Conservation (phyloP, 176 grass and related monocot genomes). For the Hordeum vulgare region MorexV3_pseudomolecules_assembly NC_058524.1:340199148-340199647, state of each 20-base stretch:
- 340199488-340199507: slow-evolving; percentile 68
- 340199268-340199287: slow-evolving; percentile 46
- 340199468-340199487: slow-evolving; percentile 46
- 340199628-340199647: slow-evolving; percentile 58
- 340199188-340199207: slow-evolving; percentile 38
- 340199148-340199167: slow-evolving; percentile 42
- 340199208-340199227: slow-evolving; percentile 61
- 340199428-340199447: slow-evolving; percentile 47
- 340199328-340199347: slow-evolving; percentile 50
- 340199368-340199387: slow-evolving; percentile 47
- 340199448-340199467: slow-evolving; percentile 40
- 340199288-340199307: slow-evolving; percentile 52
- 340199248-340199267: slow-evolving; percentile 31
- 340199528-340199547: slow-evolving; percentile 52
- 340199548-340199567: slow-evolving; percentile 63
- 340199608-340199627: slow-evolving; percentile 38
- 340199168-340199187: slow-evolving; percentile 13
- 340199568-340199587: slow-evolving; percentile 78
- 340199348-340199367: slow-evolving; percentile 54
- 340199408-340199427: slow-evolving; percentile 67
- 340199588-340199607: slow-evolving; percentile 41
- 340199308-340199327: slow-evolving; percentile 67
- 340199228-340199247: slow-evolving; percentile 49
- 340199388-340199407: slow-evolving; percentile 82
- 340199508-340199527: slow-evolving; percentile 81